These are phyloP conservation scores for Penicillium expansum DNA, from an alignment of 2,329 filamentous ascomycete genomes.

Conservation along the genomic window DNA sequence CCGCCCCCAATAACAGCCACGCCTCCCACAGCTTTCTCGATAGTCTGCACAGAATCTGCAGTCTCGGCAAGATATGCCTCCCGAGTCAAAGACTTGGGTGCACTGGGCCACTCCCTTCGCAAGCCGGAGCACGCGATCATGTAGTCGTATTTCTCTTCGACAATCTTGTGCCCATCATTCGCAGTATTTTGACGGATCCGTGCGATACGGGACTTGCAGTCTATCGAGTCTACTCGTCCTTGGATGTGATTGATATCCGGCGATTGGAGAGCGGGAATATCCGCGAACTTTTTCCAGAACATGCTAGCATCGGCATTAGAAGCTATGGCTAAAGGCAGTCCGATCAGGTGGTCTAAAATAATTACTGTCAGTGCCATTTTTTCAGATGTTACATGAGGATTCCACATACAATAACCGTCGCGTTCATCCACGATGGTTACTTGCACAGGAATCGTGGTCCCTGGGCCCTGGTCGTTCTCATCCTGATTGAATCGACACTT, in stretches of 20 bases:
- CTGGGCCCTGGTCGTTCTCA: constrained; percentile 49
- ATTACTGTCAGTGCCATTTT: background rate
- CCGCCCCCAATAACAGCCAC: constrained; percentile 58
- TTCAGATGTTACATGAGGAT: background rate
- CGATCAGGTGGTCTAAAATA: constrained; percentile 3
- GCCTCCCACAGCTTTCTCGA: background rate
- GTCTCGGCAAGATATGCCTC: constrained; percentile 56
- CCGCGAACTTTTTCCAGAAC: constrained; percentile 6
- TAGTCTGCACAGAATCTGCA: background rate
- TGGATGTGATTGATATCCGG: constrained; percentile 4
- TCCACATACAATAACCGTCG: constrained; percentile 68
- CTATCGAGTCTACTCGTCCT: constrained; percentile 4
- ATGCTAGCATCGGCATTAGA: constrained; percentile 1
- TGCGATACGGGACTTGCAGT: constrained; percentile 3
- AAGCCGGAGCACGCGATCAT: constrained; percentile 68
- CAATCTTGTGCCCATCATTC: constrained; percentile 1
- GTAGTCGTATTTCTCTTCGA: constrained; percentile 52
- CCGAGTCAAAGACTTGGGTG: constrained; percentile 62
- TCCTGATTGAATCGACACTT: constrained; percentile 6
- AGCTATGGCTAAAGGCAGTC: constrained; percentile 1
- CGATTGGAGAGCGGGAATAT: constrained; percentile 4
- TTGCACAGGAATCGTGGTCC: constrained; percentile 36
- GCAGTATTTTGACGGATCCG: background rate
- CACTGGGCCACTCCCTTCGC: constrained; percentile 65
- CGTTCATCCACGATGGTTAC: constrained; percentile 72